These are phyloP conservation scores for Penicillium turbatum DNA, from an alignment of 495 filamentous ascomycete species.

Conservation along the genomic window DNA sequence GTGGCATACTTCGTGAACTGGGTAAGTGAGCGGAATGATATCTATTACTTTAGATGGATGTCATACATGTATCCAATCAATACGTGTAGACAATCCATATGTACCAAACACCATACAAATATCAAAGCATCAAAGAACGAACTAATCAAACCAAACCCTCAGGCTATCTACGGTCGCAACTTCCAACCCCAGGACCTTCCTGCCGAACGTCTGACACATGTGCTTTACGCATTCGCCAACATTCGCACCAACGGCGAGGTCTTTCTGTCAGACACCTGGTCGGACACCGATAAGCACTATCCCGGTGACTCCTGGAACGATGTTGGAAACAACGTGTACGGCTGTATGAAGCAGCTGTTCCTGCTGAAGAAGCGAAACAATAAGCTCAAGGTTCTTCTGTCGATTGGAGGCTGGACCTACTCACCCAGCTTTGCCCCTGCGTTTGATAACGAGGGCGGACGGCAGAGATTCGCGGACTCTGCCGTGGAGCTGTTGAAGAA, in stretches of 20 bases:
- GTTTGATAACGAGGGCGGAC: slow-evolving; percentile 50
- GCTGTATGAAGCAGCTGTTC: slow-evolving; percentile 81
- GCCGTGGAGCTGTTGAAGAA: slow-evolving; percentile 65
- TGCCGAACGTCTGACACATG: slow-evolving; percentile 70
- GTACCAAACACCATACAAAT: too few species aligned
- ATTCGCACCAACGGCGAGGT: slow-evolving; percentile 60
- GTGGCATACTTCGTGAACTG: slow-evolving; percentile 89
- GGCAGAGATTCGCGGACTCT: slow-evolving; percentile 64
- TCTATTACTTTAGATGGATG: background rate
- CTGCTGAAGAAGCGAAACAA: slow-evolving; percentile 75
- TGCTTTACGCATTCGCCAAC: slow-evolving; percentile 83
- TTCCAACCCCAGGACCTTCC: slow-evolving; percentile 74
- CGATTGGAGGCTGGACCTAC: slow-evolving; percentile 73
- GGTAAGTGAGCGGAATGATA: slow-evolving; percentile 23
- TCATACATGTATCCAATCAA: background rate
- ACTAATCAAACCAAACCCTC: slow-evolving; percentile 4
- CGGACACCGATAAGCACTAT: slow-evolving; percentile 73
- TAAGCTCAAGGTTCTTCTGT: slow-evolving; percentile 67
- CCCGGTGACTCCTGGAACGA: slow-evolving; percentile 71
- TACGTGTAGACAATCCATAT: too few species aligned
- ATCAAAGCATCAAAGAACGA: background rate
- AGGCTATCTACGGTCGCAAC: slow-evolving; percentile 71
- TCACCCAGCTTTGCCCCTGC: slow-evolving; percentile 65
- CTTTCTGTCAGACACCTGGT: slow-evolving; percentile 75
- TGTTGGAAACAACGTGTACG: slow-evolving; percentile 74